Evolutionary conservation across 2,329 filamentous ascomycete genomes (phyloP), one percentile per base, ranked within the genome.

Genomic region (Aureobasidium zeae): DNA sequence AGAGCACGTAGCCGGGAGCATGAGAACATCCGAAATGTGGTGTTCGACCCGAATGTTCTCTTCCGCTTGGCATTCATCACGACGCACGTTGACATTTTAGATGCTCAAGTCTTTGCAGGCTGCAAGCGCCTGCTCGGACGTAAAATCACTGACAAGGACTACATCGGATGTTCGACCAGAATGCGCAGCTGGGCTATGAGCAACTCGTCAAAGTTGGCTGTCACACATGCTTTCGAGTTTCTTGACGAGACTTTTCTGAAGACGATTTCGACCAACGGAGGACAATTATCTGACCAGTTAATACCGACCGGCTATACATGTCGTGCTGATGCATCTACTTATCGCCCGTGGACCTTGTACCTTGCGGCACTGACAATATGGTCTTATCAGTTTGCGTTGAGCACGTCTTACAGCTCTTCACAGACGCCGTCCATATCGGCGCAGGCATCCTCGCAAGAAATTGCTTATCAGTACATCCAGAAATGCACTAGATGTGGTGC

Each of bases 31-130:
- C 39, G 81, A 45, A 79, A 79, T 51, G 79, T 88, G 15, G 86
- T 88, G 51, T 84, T 94, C 59, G 85, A 81, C 51, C 78, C 86
- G 10, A 89, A 81, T 2, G 86, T 94, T 11, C 69, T 95, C 16
- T 87, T 94, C 57, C 86, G 93, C 53, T 68, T 95, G 11, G 89
- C 89, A 1, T 88, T 95, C 59, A 94, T 96, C 82, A 86, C 86
- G 2, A 94, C 93, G 74, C 86, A 95, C 57, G 86, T 94, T 12
- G 88, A 95, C 58, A 86, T 95, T 42, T 85, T 94, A 11, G 87
- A 95, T 60, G 87, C 86, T 54, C 89, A 95, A 63, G 93, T 95
- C 51, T 94, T 89, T 60, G 87, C 88, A 5, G 79, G 87, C 4
- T 86, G 87, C 1, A 85, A 80, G 54, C 74, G 87, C 16, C 71